Base-by-base conservation (phyloP, 208 protist species). In the Lotmaria passim region DNA sequence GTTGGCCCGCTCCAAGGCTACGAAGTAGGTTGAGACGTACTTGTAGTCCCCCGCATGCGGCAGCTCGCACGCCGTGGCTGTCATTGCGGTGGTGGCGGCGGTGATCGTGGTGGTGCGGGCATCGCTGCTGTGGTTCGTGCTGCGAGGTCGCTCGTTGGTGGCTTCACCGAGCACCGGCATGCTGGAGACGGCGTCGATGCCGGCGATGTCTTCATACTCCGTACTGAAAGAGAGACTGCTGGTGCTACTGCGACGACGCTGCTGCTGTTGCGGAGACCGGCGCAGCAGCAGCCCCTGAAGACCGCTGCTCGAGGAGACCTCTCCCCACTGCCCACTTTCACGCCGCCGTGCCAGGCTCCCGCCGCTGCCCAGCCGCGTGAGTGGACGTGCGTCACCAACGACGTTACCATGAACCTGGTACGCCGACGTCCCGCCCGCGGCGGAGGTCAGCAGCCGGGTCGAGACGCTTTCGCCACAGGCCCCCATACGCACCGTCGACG, bases 351-450 rank as follows among this genome's bases (percentile, higher is more conserved):
- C 31, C 5, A 58, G 19, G 19, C n/a, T n/a, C n/a, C n/a, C n/a
- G n/a, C n/a, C 52, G 28, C 57, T 44, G 4, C 14, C 53, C 51
- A 46, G 17, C 12, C 24, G 14, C 1, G 69, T 61, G 23, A 52
- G 38, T 10, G 69, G 69, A 12, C 50, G 57, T 15, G 69, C 69
- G 30, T 74, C 69, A 8, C 56, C 69, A n/a, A 67, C 69, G 30
- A 74, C 69, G 51, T 44, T 67, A 51, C 69, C 59, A 59, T 74
- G 69, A 14, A 47, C 38, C 39, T 74, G 69, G 33, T 61, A 74
- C n/a, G 59, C 58, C 1, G 38, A 14, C 26, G 10, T 39, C 14
- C 19, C 21, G 6, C 38, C 21, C 7, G 39, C 6, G 24, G 19
- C 12, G 3, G 39, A 10, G 0, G 34, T 8, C 28, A 51, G 19